These are phyloP conservation scores for Boletus rufocinnamomeus DNA, from an alignment of 768 basidiomycete genomes.

Conservation along the genomic window DNA sequence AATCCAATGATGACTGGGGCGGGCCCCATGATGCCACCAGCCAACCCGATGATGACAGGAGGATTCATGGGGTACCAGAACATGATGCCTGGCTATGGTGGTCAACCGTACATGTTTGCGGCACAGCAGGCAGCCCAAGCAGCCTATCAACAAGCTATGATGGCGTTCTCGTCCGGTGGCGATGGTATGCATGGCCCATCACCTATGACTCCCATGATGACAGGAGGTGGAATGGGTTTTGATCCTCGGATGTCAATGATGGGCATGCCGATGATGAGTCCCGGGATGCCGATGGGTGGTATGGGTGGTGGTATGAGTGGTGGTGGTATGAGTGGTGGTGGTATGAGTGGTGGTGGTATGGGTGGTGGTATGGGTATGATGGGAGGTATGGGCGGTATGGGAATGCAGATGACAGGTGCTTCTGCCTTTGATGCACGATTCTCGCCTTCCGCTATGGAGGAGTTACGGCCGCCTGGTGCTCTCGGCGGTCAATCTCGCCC, in stretches of 20 bases:
- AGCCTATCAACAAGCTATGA: slow-evolving; percentile 89
- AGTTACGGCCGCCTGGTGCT: slow-evolving; percentile 31
- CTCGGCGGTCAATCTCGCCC: slow-evolving; percentile 31
- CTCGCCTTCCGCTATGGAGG: slow-evolving; percentile 39
- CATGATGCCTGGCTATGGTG: slow-evolving; percentile 45
- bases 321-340: slow-evolving; percentile 35
- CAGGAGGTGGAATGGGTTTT: slow-evolving; percentile 53
- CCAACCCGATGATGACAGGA: slow-evolving; percentile 57
- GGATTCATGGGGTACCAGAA: slow-evolving; percentile 44
- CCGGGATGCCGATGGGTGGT: slow-evolving; percentile 37
- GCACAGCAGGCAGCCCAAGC: slow-evolving; percentile 80
- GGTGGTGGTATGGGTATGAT: slow-evolving; percentile 45
- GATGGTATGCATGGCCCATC: slow-evolving; percentile 43
- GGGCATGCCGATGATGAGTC: slow-evolving; percentile 70
- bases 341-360: slow-evolving; percentile 42
- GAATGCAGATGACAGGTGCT: slow-evolving; percentile 65
- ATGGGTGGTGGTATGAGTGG: slow-evolving; percentile 49
- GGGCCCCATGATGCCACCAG: slow-evolving; percentile 49
- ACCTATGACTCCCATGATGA: slow-evolving; percentile 58
- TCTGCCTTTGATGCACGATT: slow-evolving; percentile 61
- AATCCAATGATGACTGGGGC: slow-evolving; percentile 60
- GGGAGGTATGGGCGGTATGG: slow-evolving; percentile 43
- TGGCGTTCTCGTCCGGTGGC: slow-evolving; percentile 78
- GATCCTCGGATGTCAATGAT: slow-evolving; percentile 86
- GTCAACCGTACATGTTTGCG: slow-evolving; percentile 82